Conservation (phyloP, 768 basidiomycete species). For the Collybia sp. region DNA sequence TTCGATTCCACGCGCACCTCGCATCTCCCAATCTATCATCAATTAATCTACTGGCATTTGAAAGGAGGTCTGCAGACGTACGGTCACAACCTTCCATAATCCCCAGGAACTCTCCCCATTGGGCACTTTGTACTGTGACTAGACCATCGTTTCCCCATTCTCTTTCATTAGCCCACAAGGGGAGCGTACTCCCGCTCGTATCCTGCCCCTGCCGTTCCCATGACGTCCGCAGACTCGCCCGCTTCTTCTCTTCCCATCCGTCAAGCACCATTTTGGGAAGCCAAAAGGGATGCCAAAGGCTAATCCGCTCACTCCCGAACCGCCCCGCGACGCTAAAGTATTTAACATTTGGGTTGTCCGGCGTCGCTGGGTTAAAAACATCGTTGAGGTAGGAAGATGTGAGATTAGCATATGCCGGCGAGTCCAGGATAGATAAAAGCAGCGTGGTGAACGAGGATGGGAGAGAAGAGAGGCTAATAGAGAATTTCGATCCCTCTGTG, state of each 20-base stretch:
- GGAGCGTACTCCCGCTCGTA: slow-evolving; percentile 12
- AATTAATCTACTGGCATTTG: not conserved
- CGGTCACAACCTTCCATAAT: slow-evolving; percentile 85
- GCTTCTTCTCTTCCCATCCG: slow-evolving; percentile 63
- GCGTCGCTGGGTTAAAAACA: slow-evolving; percentile 79
- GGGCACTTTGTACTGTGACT: slow-evolving; percentile 87
- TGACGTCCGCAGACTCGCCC: slow-evolving; percentile 33
- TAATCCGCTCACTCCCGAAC: slow-evolving; percentile 39
- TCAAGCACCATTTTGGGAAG: slow-evolving; percentile 93
- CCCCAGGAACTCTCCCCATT: slow-evolving; percentile 96
- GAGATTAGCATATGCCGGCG: slow-evolving; percentile 93
- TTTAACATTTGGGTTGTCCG: slow-evolving; percentile 75
- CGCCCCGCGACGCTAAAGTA: slow-evolving; percentile 92
- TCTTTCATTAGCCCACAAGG: slow-evolving; percentile 45
- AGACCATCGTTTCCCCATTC: slow-evolving; percentile 89
- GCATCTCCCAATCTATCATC: slow-evolving; percentile 78
- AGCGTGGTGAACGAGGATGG: slow-evolving; percentile 85
- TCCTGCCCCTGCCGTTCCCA: slow-evolving; percentile 23
- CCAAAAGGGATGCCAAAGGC: slow-evolving; percentile 94
- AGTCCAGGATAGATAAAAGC: slow-evolving; percentile 86
- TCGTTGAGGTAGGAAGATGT: slow-evolving; percentile 78
- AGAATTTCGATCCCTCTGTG: slow-evolving; percentile 20
- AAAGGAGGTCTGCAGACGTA: slow-evolving; percentile 18
- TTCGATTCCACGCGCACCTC: slow-evolving; percentile 82
- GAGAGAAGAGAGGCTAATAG: slow-evolving; percentile 55